Evolutionary conservation across 2,329 filamentous ascomycete genomes (phyloP).

Genomic region (Colletotrichum tabaci): DNA sequence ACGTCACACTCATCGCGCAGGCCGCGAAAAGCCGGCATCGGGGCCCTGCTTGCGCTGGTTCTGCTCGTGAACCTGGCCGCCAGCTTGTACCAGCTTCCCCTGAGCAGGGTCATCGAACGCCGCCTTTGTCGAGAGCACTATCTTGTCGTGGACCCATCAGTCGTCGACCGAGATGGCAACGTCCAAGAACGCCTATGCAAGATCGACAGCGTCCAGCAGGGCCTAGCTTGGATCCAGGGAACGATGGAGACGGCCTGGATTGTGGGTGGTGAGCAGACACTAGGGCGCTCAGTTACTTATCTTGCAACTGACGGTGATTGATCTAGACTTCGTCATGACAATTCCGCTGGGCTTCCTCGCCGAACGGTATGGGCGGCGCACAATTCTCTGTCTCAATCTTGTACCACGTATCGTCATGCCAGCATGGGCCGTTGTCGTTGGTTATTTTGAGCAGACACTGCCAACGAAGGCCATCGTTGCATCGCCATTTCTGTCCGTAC

Average conservation of each 20-base stretch:
- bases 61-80: constrained; percentile 63
- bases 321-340: constrained; percentile 63
- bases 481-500: constrained; percentile 59
- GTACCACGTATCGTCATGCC: constrained; percentile 58
- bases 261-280: constrained; percentile 56
- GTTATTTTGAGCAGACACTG: constrained; percentile 54
- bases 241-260: constrained; percentile 65
- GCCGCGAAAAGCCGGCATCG: constrained; percentile 37
- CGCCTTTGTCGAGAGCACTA: constrained; percentile 68
- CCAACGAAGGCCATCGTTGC: constrained; percentile 57
- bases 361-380: constrained; percentile 57
- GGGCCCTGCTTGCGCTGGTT: constrained; percentile 56
- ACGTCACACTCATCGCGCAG: background rate
- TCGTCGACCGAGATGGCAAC: constrained; percentile 49
- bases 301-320: constrained; percentile 1
- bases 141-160: constrained; percentile 53
- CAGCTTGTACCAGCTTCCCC: constrained; percentile 64
- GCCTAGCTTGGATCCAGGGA: constrained; percentile 68
- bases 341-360: constrained; percentile 64
- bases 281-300: too few species aligned
- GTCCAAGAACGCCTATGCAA: constrained; percentile 70
- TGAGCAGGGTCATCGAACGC: constrained; percentile 62
- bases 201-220: constrained; percentile 64
- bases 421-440: constrained; percentile 57
- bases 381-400: constrained; percentile 61